Evolutionary conservation across 257 asterid species (phyloP), one percentile per base, ranked within the genome.

Genomic region (Vinca minor): DNA sequence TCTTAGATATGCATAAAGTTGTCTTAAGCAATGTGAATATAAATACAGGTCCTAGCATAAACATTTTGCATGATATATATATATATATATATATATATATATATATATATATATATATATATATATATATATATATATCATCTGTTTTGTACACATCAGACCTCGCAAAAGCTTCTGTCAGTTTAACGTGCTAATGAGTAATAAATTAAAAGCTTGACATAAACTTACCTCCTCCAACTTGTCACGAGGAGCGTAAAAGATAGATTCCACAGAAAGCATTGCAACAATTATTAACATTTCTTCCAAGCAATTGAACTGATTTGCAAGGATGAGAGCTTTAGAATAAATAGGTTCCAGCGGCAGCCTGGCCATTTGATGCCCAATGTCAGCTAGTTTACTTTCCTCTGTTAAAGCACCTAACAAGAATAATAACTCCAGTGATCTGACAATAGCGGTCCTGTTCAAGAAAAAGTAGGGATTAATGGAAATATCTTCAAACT

Each of bases 261-360:
- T 82, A 12, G 96, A 89, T 70, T 92, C 98, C 31, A 89, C 96
- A 3, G 96, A 89, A 68, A 92, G 97, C 96, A 92, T 76, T 28
- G 97, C 80, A 68, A 92, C 94, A 69, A 77, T 69, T 68, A 92
- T 84, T 39, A 92, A 76, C 89, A 92, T 87, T 71, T 92, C 97
- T 75, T 92, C 90, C 77, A 89, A 77, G 96, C 97, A 92, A 59
- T 76, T 83, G 61, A 81, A 84, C 67, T 89, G 82, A 73, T 69
- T 84, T 81, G 97, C 94, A 65, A 92, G 84, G 77, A 89, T 74
- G 50, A 92, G 94, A 63, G 96, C 95, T 83, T 92, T 92, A 4
- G 98, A 87, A 76, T 87, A 85, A 72, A 87, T 64, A 42, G 97
- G 98, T 71, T 92, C 97, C 67, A 89, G 68, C 4, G 98, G 98